phyloP scores from a whole-genome alignment of 2,329 filamentous ascomycete species.

The Colletotrichum melonis region DNA sequence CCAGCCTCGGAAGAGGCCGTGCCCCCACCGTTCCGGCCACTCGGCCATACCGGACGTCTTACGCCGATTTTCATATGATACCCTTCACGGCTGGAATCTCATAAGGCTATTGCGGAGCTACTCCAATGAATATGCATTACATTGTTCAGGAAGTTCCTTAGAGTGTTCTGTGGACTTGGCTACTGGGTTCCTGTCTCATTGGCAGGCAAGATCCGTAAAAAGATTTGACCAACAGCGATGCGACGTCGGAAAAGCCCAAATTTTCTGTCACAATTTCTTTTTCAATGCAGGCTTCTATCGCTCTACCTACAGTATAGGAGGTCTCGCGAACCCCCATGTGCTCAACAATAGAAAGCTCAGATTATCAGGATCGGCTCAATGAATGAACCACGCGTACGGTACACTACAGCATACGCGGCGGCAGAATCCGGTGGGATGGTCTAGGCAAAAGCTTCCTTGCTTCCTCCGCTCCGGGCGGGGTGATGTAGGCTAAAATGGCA shows the following conservation, averaged over 20 bases:
- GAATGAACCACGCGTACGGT: background rate
- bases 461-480: background rate
- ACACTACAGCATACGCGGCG: background rate
- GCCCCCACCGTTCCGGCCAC: too few species aligned
- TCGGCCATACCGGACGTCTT: background rate
- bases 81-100: background rate
- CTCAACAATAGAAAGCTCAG: background rate
- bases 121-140: background rate
- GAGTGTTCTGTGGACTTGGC: background rate
- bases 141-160: background rate
- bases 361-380: background rate
- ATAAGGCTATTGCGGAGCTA: background rate
- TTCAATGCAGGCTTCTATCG: background rate
- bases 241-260: background rate
- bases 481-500: background rate
- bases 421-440: background rate
- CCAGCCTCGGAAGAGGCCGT: too few species aligned
- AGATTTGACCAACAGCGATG: background rate
- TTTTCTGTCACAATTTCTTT: background rate
- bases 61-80: background rate
- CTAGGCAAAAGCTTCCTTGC: background rate
- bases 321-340: background rate
- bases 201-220: background rate
- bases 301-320: rapidly evolving
- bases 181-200: background rate